Conservation (phyloP, 2,329 filamentous ascomycete genomes). For the Ascochyta viciae-villosae region DNA sequence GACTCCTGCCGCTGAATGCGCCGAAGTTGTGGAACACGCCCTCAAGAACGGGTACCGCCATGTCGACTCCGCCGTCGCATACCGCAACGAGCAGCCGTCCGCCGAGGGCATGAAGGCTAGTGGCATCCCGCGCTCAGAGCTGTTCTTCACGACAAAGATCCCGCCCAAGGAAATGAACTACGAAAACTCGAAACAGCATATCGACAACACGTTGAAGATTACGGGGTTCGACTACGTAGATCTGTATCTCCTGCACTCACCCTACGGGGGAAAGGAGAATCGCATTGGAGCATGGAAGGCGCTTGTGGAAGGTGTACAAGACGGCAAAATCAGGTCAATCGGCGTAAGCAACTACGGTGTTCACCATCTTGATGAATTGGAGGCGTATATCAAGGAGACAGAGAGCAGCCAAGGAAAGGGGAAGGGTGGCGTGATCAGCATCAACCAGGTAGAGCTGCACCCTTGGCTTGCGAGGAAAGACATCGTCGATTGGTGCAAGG, state of each 20-base stretch:
- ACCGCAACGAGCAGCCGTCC: conserved; percentile 73
- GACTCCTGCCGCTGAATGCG: conserved; percentile 61
- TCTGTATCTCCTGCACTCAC: conserved; percentile 64
- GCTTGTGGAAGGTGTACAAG: conserved; percentile 60
- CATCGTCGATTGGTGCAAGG: conserved; percentile 77
- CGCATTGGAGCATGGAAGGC: conserved; percentile 62
- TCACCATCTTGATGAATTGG: conserved; percentile 62
- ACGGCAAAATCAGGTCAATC: conserved; percentile 60
- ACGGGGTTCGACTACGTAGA: conserved; percentile 74
- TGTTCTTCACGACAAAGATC: conserved; percentile 79
- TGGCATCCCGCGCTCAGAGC: conserved; percentile 61
- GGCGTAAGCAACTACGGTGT: conserved; percentile 64
- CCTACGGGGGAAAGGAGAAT: conserved; percentile 59
- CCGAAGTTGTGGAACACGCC: conserved; percentile 66
- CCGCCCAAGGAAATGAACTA: conserved; percentile 63
- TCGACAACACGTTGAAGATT: conserved; percentile 58
- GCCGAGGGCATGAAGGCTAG: conserved; percentile 67
- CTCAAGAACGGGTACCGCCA: conserved; percentile 67
- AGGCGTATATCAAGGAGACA: conserved; percentile 63
- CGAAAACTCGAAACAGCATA: conserved; percentile 66
- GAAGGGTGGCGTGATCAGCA: conserved; percentile 74
- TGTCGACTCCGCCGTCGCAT: conserved; percentile 69
- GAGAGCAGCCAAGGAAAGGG: conserved; percentile 69
- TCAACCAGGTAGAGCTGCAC: conserved; percentile 85
- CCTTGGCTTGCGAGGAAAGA: conserved; percentile 85